Base-by-base conservation (phyloP, 2,329 filamentous ascomycete genomes). In the Ceratocystiopsis sp. region DNA sequence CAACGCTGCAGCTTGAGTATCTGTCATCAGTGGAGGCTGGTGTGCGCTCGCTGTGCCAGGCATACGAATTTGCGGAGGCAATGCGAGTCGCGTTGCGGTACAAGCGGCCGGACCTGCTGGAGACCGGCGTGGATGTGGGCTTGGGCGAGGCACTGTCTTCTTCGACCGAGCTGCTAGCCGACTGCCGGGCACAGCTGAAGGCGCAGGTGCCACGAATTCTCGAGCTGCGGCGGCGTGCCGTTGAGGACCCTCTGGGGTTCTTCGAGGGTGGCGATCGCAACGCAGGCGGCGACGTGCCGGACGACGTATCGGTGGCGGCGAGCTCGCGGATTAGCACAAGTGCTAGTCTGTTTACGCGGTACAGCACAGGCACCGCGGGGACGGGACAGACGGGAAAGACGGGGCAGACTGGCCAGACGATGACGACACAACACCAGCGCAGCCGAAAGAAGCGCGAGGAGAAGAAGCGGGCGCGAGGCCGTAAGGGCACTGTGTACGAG, bases 401-500 rank as follows among this genome's bases (percentile, higher is more conserved):
- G 6, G 45, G 45, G 16, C 42, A 42, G 40, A 48, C 48, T 14
- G 47, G 46, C 36, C 46, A 44, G 16, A 46, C 36, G 8, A 33
- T 41, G 16, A 38, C 48, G 2, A 44, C 41, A n/a, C 38, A 44
- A 42, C 46, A 48, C 36, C 82, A 76, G 55, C 93, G 91, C 67
- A 95, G 93, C 56, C 77, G 86, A 42, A 70, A 78, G 16, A 71
- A 80, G 19, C 72, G 86, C 17, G 91, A 98, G 61, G 91, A 98
- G 67, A 78, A 93, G 59, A 98, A 98, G 71, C 77, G 89, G 15
- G 91, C 91, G 0, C 69, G 85, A 9, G 91, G 91, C 19, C 89
- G 94, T 59, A 96, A 96, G 66, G 91, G 91, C 12, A 94, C 84
- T 15, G 84, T 98, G 6, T 98, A 98, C 59, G 91, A 98, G 60